Conservation (phyloP, 2,329 filamentous ascomycete genomes). For the Nannizziopsis barbatae region DNA sequence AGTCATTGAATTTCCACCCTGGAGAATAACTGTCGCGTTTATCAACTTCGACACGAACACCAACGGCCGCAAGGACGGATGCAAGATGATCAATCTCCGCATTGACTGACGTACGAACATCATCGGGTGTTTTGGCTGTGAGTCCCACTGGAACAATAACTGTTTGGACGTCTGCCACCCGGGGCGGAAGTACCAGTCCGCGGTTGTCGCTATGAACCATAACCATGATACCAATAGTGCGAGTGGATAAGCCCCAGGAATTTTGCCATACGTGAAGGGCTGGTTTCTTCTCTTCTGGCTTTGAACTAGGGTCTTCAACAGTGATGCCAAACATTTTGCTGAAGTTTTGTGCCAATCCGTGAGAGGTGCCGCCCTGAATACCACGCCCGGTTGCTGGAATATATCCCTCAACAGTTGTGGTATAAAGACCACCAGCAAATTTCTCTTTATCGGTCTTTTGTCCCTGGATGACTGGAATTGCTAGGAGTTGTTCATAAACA, state of each 20-base stretch:
- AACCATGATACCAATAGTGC: constrained; percentile 96
- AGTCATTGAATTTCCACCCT: constrained; percentile 98
- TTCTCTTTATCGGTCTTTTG: constrained; percentile 96
- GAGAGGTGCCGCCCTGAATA: constrained; percentile 91
- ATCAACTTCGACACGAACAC: constrained; percentile 70
- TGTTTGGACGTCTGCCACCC: constrained; percentile 74
- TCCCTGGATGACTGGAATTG: constrained; percentile 87
- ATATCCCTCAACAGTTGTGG: constrained; percentile 92
- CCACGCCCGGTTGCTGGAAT: constrained; percentile 91
- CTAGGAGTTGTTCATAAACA: constrained; percentile 86
- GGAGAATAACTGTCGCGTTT: constrained; percentile 82
- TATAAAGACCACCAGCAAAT: constrained; percentile 93
- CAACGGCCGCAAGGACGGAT: constrained; percentile 56
- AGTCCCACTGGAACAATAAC: constrained; percentile 88
- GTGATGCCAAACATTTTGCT: constrained; percentile 99
- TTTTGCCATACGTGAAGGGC: constrained; percentile 94
- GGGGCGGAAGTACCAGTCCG: constrained; percentile 83
- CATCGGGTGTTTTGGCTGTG: constrained; percentile 71
- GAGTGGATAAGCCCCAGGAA: constrained; percentile 95
- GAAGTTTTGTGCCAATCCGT: constrained; percentile 94
- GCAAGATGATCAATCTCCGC: constrained; percentile 63
- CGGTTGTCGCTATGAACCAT: constrained; percentile 97
- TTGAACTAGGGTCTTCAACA: constrained; percentile 74
- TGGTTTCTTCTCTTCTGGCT: constrained; percentile 61
- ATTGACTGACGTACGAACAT: constrained; percentile 65